A percentile compares a stretch with the other conserved stretches of the same genome.
Conservation (phyloP, 1,284 basidiomycete species). For the Wolfiporia cocos region DNA sequence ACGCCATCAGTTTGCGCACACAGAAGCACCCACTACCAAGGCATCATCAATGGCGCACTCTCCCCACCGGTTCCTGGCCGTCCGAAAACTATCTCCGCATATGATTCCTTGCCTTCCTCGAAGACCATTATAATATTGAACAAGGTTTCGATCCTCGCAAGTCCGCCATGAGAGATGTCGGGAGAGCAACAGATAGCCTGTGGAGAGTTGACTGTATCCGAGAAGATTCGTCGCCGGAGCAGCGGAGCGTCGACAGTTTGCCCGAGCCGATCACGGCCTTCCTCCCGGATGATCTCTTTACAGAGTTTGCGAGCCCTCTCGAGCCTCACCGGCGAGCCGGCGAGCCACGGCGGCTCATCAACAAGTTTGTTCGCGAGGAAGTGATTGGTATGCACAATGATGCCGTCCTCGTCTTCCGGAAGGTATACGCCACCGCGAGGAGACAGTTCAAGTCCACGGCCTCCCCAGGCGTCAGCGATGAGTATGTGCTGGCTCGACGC, state of each 20-base stretch:
- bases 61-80: no score
- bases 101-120: slow-evolving; percentile 18
- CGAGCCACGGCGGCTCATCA: slow-evolving; percentile 27
- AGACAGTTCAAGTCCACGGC: slow-evolving; percentile 27
- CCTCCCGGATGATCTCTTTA: slow-evolving; percentile 15
- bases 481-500: slow-evolving; percentile 31
- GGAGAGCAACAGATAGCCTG: slow-evolving; percentile 27
- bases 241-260: slow-evolving; percentile 16
- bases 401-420: slow-evolving; percentile 20
- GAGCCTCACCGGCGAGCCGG: slow-evolving; percentile 26
- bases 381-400: slow-evolving; percentile 31
- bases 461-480: slow-evolving; percentile 24
- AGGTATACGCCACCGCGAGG: slow-evolving; percentile 24
- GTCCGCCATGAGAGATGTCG: slow-evolving; percentile 14
- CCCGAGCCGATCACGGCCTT: slow-evolving; percentile 8
- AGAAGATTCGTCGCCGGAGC: slow-evolving; percentile 24
- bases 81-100: slow-evolving; percentile 27
- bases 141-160: slow-evolving; percentile 23
- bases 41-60: no score
- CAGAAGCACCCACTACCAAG: no score
- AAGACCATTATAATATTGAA: slow-evolving; percentile 33
- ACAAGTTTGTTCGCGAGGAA: slow-evolving; percentile 28
- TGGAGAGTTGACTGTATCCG: slow-evolving; percentile 26
- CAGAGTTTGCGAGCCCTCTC: slow-evolving; percentile 22
- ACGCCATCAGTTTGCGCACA: no score